Evolutionary conservation across 2,329 filamentous ascomycete genomes (phyloP), one percentile per base, ranked within the genome.

Genomic region (Pseudogymnoascus sp.): DNA sequence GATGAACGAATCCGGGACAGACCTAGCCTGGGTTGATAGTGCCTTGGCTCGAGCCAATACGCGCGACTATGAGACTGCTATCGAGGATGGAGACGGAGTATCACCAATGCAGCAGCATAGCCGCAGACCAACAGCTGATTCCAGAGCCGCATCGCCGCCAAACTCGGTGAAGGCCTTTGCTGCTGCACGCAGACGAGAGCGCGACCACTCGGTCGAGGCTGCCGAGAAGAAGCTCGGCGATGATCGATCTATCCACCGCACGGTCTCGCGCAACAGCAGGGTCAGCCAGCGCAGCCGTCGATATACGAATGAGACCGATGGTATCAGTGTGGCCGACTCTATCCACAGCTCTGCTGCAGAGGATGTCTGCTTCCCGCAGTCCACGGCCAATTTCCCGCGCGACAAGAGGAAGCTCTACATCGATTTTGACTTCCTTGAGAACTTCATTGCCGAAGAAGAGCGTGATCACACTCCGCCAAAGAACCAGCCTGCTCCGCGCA

Each of bases 81-180:
- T 57, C 28, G 34, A 35, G 59, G 86, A 89, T 39, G 79, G 74
- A 65, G 75, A 74, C 12, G 75, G 75, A 19, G 64, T 71, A 5
- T 78, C 79, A n/a, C 74, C 75, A 5, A 70, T 70, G 15, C 65
- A 69, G 30, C 72, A 74, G 5, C 78, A 75, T 35, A 75, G 74
- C 61, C 81, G 82, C 13, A 79, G 82, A 60, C 21, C 69, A 69
- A 82, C 82, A 1, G 72, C 75, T 21, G 80, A 82, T 19, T 83
- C 82, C 55, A 82, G 90, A 60, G 90, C 89, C 0, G 77, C 83
- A 2, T 97, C 94, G 5, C 92, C 92, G 9, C 94, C 94, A 6
- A 99, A 96, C 73, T 99, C 94, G 0, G 91, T 99, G 58, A 95
- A 97, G 72, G 94, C 94, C 3, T 99, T 99, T 73, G 94, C 94